phyloP scores from a whole-genome alignment of 805 yeast species.

The Debaryomyces prosopidis region DNA sequence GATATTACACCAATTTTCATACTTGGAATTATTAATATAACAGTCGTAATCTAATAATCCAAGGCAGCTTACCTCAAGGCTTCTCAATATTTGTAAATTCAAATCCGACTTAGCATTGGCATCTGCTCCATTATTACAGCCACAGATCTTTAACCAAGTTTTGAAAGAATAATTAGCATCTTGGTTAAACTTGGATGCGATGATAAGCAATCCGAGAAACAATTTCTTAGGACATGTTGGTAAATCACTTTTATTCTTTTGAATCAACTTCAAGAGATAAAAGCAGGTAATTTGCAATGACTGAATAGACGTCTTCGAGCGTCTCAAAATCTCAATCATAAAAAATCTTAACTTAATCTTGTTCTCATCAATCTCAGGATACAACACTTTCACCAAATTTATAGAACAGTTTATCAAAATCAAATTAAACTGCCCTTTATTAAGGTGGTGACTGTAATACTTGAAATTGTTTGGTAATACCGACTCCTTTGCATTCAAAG shows the following conservation, averaged over 20 bases:
- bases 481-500: neutral
- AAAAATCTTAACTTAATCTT: constrained; percentile 39
- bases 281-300: constrained; percentile 67
- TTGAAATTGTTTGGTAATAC: constrained; percentile 35
- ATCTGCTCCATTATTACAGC: constrained; percentile 34
- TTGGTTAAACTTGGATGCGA: constrained; percentile 71
- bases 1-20: constrained; percentile 48
- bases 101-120: constrained; percentile 22
- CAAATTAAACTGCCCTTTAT: constrained; percentile 41
- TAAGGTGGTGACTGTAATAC: constrained; percentile 40
- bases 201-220: constrained; percentile 65
- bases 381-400: constrained; percentile 36
- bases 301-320: constrained; percentile 50
- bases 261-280: constrained; percentile 54
- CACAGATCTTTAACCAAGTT: constrained; percentile 77
- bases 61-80: constrained; percentile 56
- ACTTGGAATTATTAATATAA: constrained; percentile 49
- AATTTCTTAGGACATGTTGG: constrained; percentile 61
- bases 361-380: constrained; percentile 13
- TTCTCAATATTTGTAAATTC: constrained; percentile 46
- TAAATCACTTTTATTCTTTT: constrained; percentile 10
- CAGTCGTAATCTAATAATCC: constrained; percentile 56
- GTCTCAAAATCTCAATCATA: constrained; percentile 37
- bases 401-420: constrained; percentile 37
- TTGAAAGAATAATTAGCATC: constrained; percentile 69